Conservation (phyloP, 306 rosid species). For the Cajanus cajan region DNA sequence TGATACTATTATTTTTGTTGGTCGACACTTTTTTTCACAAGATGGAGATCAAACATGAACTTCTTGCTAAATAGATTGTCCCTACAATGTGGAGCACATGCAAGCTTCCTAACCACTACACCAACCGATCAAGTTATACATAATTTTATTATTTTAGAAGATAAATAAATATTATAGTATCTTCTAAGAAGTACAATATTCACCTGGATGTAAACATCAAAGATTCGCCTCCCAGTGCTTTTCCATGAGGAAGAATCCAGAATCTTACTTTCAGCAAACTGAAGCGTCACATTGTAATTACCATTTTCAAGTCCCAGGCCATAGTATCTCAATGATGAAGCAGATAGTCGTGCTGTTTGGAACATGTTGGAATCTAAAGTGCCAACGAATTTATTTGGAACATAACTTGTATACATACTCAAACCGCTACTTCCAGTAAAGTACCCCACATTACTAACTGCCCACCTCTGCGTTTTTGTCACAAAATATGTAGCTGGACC, state of each 20-base stretch:
- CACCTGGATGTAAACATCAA: slow-evolving; percentile 60
- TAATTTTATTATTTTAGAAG: too few species aligned
- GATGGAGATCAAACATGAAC: too few species aligned
- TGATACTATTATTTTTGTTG: too few species aligned
- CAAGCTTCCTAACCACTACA: too few species aligned
- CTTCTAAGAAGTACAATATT: background rate
- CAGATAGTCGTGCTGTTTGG: slow-evolving; percentile 52
- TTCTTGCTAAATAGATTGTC: too few species aligned
- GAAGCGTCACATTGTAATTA: slow-evolving; percentile 47
- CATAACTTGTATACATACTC: slow-evolving; percentile 1
- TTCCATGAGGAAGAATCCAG: slow-evolving; percentile 35
- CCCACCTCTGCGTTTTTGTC: slow-evolving; percentile 44
- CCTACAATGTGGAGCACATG: too few species aligned
- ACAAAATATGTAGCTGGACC: slow-evolving; percentile 61
- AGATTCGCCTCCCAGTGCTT: slow-evolving; percentile 52
- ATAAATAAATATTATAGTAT: too few species aligned
- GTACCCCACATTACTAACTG: slow-evolving; percentile 49
- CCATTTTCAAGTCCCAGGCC: slow-evolving; percentile 59
- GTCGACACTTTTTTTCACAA: too few species aligned
- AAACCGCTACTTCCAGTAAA: slow-evolving; percentile 12
- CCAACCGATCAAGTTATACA: too few species aligned
- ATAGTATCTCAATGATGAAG: slow-evolving; percentile 62
- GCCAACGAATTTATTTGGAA: slow-evolving; percentile 23
- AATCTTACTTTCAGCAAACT: slow-evolving; percentile 44
- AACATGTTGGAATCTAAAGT: slow-evolving; percentile 41